Percentiles rank a stretch among this genome's conserved stretches.
These are phyloP conservation scores for Cymbopogon flexuosus DNA, from an alignment of 202 grass and related monocot species.

Conservation along the genomic window DNA sequence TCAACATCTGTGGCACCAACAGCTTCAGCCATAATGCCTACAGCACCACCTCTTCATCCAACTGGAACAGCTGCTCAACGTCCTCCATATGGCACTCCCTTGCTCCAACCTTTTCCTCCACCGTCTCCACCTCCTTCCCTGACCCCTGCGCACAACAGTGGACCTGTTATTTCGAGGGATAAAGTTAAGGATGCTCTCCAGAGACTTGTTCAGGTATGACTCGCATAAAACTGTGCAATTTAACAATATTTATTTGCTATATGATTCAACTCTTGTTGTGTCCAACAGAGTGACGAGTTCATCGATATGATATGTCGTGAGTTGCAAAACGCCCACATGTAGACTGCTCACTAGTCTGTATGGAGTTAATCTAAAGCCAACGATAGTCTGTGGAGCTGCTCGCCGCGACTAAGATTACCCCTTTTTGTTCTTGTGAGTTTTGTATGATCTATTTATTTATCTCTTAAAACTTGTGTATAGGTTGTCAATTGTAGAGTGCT, in stretches of 20 bases:
- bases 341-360: conserved; percentile 12
- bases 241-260: neutral
- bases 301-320: conserved; percentile 69
- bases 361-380: neutral
- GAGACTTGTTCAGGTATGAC: conserved; percentile 76
- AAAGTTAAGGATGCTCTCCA: conserved; percentile 61
- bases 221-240: neutral
- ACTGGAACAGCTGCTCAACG: conserved; percentile 32
- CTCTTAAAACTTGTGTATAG: conserved; percentile 36
- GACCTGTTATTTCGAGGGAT: conserved; percentile 63
- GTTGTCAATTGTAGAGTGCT: conserved; percentile 30
- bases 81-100: conserved; percentile 48
- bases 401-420: neutral
- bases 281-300: conserved; percentile 72
- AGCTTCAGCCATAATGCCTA: conserved; percentile 40
- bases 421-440: conserved; percentile 13
- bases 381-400: neutral
- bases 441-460: conserved; percentile 3
- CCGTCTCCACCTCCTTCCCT: conserved; percentile 63
- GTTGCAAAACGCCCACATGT: conserved; percentile 57
- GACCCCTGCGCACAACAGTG: conserved; percentile 41
- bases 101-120: conserved; percentile 76
- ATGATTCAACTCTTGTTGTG: conserved; percentile 32
- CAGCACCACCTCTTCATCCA: conserved; percentile 41
- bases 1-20: conserved; percentile 35